Conservation (phyloP, 2,329 filamentous ascomycete genomes). For the Chaetomium sp. region DNA sequence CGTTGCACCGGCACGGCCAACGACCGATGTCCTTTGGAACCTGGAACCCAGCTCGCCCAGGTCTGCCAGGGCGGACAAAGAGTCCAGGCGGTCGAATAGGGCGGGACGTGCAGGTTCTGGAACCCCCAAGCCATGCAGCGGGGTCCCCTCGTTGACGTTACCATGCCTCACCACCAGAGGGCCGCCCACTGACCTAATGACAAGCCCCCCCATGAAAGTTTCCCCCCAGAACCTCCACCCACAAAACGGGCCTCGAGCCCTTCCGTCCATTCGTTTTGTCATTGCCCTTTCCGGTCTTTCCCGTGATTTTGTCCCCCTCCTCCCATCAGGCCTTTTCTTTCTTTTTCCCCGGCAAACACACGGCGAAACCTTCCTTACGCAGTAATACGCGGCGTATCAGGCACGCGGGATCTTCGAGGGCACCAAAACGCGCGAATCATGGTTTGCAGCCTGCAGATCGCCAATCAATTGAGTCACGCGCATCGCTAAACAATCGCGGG, state of each 20-base stretch:
- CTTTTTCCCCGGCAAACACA: neutral
- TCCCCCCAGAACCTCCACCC: neutral
- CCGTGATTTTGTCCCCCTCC: neutral
- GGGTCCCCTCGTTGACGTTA: constrained; percentile 7
- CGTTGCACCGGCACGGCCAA: no score
- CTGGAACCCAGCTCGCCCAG: neutral
- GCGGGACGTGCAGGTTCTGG: constrained; percentile 13
- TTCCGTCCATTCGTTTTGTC: no score
- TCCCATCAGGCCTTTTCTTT: neutral
- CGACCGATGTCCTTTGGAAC: no score
- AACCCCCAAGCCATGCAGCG: constrained; percentile 4
- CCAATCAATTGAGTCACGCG: constrained; percentile 18
- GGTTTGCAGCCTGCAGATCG: constrained; percentile 14
- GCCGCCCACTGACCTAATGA: neutral
- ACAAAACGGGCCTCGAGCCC: neutral
- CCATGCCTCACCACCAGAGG: constrained; percentile 6
- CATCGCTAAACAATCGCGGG: constrained; percentile 11
- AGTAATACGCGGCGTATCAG: no score
- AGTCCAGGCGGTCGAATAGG: neutral
- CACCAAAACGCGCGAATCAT: constrained; percentile 9
- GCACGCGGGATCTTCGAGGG: neutral
- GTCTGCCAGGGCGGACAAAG: constrained; percentile 1
- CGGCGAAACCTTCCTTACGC: neutral
- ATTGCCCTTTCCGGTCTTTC: neutral
- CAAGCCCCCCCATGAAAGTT: neutral